Conservation (phyloP, 306 rosid genomes). For the Ormosia emarginata region DNA sequence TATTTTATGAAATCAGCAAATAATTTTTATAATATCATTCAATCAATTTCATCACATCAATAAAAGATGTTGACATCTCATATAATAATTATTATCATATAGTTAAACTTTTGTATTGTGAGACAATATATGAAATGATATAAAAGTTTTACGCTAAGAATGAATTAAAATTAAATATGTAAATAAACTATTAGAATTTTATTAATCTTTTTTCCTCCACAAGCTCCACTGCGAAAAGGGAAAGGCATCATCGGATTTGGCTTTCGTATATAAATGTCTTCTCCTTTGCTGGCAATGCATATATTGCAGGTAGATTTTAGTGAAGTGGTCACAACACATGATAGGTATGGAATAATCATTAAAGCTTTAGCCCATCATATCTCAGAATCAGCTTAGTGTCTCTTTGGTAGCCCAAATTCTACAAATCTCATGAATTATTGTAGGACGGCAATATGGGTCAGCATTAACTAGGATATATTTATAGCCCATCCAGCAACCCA, state of each 20-base stretch:
- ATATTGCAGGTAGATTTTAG: slow-evolving; percentile 7
- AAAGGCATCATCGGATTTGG: background rate
- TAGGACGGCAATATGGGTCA: background rate
- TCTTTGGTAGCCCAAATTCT: slow-evolving; percentile 10
- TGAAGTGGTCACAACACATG: slow-evolving; percentile 2
- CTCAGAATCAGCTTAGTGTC: background rate
- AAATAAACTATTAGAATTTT: background rate
- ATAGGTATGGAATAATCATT: background rate
- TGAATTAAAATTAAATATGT: background rate
- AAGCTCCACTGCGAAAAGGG: background rate
- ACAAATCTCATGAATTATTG: background rate
- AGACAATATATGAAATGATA: background rate
- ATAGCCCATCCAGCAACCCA: background rate
- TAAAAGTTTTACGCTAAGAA: background rate
- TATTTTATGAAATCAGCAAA: background rate
- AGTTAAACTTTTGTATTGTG: background rate
- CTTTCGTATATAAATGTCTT: background rate
- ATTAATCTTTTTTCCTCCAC: background rate
- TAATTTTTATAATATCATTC: background rate
- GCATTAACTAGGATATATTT: background rate
- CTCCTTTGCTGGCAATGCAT: background rate
- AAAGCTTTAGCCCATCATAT: background rate
- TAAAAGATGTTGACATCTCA: background rate
- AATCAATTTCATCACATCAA: background rate
- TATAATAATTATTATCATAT: background rate